These are phyloP conservation scores for Citrus reticulata DNA, from an alignment of 345 rosid genomes.

Conservation along the genomic window DNA sequence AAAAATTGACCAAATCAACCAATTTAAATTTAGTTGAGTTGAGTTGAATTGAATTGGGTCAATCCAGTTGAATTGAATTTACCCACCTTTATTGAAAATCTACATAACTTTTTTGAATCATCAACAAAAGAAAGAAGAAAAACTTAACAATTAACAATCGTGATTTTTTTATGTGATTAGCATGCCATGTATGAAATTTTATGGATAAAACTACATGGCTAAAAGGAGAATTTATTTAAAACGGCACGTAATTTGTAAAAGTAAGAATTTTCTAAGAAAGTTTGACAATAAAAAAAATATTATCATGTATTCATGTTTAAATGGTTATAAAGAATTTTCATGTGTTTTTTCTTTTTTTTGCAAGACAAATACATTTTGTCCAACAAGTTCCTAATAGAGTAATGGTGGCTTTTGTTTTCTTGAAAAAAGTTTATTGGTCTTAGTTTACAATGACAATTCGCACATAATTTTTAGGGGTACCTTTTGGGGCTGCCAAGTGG, in stretches of 20 bases:
- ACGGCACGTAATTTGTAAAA: background rate
- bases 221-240: background rate
- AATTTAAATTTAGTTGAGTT: no score
- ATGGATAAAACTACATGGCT: background rate
- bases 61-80: no score
- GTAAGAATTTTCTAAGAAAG: background rate
- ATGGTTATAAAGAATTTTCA: no score
- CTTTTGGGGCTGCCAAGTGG: background rate
- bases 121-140: background rate
- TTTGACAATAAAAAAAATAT: background rate
- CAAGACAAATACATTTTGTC: background rate
- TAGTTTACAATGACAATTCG: background rate
- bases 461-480: background rate
- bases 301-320: no score
- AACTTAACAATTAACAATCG: background rate
- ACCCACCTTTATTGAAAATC: no score
- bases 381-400: background rate
- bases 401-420: background rate
- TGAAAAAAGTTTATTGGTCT: background rate
- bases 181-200: background rate
- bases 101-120: background rate
- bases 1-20: no score
- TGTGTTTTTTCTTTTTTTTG: no score
- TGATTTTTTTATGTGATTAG: background rate
- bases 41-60: no score